Base-by-base conservation (phyloP, 495 filamentous ascomycete species). In the Daldinia childiae region DNA sequence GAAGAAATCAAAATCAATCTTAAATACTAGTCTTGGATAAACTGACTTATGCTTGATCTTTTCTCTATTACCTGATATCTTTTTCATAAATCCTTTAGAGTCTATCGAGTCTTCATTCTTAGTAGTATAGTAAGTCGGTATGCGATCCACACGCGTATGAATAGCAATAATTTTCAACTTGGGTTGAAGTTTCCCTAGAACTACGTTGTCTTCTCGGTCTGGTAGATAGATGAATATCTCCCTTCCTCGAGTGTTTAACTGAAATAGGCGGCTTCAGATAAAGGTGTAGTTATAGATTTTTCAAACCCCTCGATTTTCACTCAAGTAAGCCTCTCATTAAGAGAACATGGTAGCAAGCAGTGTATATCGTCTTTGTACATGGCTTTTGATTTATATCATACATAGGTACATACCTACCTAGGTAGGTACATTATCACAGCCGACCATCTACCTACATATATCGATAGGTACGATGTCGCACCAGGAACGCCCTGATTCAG, bases 361-460 rank as follows among this genome's bases (percentile, higher is more conserved):
- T 7, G 26, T 1, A 8, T 27, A 15, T 29, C 15, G 24, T 36
- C 15, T 68, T 61, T 68, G n/a, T 61, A 68, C 57, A 68, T 8
- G 29, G 6, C 0, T 61, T 27, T 56, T 45, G 30, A 30, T 34
- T 60, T 52, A 41, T 59, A 68, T 62, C 30, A 27, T 63, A 64
- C 52, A 60, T 36, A 3, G 1, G 26, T 26, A 26, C 26, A 26
- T 26, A 26, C 26, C 1, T 26, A 26, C 26, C 26, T 15, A 26
- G 26, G 26, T 26, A 27, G 27, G 27, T 30, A 43, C 17, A 52
- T 12, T 21, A 5, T 9, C 50, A 30, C 11, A 48, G 43, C 43
- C 11, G 21, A 21, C 17, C 17, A 12, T 48, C 17, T 1, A 24
- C 19, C n/a, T 48, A 24, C 9, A 21, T n/a, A 11, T 48, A 5